These are phyloP conservation scores for Biancaea sappan DNA, from an alignment of 306 rosid genomes.

Conservation along the genomic window DNA sequence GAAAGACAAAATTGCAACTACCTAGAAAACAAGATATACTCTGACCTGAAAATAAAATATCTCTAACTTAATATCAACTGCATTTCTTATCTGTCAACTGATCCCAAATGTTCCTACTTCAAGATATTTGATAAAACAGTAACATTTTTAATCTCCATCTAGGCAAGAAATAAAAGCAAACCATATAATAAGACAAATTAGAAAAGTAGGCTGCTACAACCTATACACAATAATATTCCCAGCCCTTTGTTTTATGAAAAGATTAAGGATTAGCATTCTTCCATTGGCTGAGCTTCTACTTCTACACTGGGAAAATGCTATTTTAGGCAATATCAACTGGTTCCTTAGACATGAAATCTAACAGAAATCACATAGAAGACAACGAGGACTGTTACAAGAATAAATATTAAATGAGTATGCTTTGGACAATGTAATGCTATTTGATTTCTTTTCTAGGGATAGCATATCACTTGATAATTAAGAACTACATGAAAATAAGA, in stretches of 20 bases:
- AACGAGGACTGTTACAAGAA: neutral
- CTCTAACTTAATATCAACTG: slow-evolving; percentile 23
- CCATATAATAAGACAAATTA: slow-evolving; percentile 1
- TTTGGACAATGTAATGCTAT: neutral
- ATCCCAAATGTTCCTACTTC: slow-evolving; percentile 29
- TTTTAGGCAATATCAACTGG: neutral
- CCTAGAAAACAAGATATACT: neutral
- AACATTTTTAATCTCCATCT: neutral
- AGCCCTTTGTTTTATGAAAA: neutral
- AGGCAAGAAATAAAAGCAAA: slow-evolving; percentile 8
- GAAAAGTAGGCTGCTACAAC: neutral
- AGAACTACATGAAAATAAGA: slow-evolving; percentile 10
- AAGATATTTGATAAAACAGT: slow-evolving; percentile 1
- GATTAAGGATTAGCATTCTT: neutral
- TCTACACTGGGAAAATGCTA: neutral
- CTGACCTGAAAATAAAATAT: neutral
- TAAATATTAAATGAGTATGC: neutral
- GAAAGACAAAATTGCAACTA: neutral
- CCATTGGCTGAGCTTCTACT: neutral
- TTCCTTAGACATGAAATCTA: neutral
- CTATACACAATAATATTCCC: slow-evolving; percentile 16
- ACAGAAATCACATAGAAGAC: neutral
- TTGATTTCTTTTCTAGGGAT: neutral
- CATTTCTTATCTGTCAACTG: slow-evolving; percentile 6
- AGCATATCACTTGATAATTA: slow-evolving; percentile 18